Evolutionary conservation across 2,329 filamentous ascomycete genomes (phyloP), one percentile per base, ranked within the genome.

Genomic region (Penicillium digitatum): DNA sequence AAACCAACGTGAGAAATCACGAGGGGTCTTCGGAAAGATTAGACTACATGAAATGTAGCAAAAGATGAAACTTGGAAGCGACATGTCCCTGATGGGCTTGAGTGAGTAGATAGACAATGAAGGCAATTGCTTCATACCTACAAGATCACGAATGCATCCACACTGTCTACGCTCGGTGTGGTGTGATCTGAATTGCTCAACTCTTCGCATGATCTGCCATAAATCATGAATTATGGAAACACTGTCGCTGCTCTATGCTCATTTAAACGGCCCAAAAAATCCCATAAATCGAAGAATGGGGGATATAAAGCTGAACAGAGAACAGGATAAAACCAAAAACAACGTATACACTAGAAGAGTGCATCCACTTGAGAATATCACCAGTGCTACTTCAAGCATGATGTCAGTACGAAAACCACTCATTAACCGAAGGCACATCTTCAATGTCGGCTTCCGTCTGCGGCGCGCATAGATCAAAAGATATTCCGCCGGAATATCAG

Each of bases 391-490:
- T 29, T 27, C 37, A 49, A 18, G 3, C 18, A 42, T 24, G 11
- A 22, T 26, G 14, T 35, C 22, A 44, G 29, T 44, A 12, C 32
- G 16, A 37, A 52, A 35, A 38, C 4, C 5, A 56, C 37, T 6
- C 22, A 5, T 11, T 10, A 5, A 26, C 20, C 47, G 44, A 66
- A 37, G 57, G 58, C 16, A 65, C 59, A 45, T 67, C 63, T 27
- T 63, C 47, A n/a, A 72, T 56, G 47, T 72, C 71, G 7, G 63
- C 63, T 31, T 72, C 65, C 16, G 61, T 65, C 14, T 70, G 62
- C 0, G 71, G 71, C 9, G 71, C 9, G 71, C 70, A 65, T 74
- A 73, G 18, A 74, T 61, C 12, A 74, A 44, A 8, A 73, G 49
- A 60, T 64, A 71, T 42, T 71, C 69, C 0, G 47, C 48, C 1